Evolutionary conservation across 1,284 basidiomycete genomes (phyloP), one percentile per base, ranked within the genome.

Genomic region (Ganoderma boninense): DNA sequence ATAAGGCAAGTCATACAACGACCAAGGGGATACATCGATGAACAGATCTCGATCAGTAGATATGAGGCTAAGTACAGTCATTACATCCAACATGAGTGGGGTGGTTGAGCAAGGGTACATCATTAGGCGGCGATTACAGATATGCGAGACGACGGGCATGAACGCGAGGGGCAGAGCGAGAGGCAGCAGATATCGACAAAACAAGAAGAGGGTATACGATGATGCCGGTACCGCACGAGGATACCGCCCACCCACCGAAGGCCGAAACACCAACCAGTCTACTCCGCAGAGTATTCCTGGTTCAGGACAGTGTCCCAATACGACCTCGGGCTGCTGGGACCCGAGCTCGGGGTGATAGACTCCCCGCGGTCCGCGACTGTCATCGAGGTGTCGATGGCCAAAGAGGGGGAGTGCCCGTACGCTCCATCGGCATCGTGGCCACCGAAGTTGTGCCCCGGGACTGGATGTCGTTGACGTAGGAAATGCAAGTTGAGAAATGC

Each of bases 281-380:
- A 52, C 23, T 52, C 23, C 54, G 18, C 11, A 20, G 57, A 40
- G 16, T 66, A 52, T 18, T 67, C 66, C 13, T 49, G 54, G 38
- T 32, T 16, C 23, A 67, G 8, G 1, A 67, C 52, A 5, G 26
- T 54, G 2, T 40, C 54, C 60, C 52, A 67, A 8, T 57, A 62
- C 38, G 66, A 67, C 29, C 66, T 40, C 5, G 66, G 66, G 61
- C 66, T 67, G 49, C 66, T 67, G 10, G 66, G 49, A 0, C 40
- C 66, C 1, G 66, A 67, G 23, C 57, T 44, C 18, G 66, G 66
- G 16, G 66, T 67, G 35, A 40, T 35, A 4, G 57, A 60, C 4
- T 35, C 18, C 32, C 18, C 20, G 20, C 20, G 40, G 29, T 29
- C 57, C 10, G 18, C 35, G 13, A 4, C 57, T 3, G 18, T 57